Percentiles rank a stretch among this genome's conserved stretches.
These are phyloP conservation scores for Astragalus glycyphyllos DNA, from an alignment of 306 rosid species.

Conservation along the genomic window DNA sequence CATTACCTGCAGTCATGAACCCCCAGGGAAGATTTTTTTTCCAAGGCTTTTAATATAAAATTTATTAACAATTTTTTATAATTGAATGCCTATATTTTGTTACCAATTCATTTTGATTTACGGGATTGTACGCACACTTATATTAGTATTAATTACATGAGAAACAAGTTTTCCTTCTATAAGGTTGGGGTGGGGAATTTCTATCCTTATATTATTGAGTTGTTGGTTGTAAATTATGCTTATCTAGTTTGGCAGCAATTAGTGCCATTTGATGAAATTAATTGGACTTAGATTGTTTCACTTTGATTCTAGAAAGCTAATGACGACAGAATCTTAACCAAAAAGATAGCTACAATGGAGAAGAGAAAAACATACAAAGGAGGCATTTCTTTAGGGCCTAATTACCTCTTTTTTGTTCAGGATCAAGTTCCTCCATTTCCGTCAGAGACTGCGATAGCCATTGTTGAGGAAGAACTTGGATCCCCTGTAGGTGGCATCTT, in stretches of 20 bases:
- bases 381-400: slow-evolving; percentile 40
- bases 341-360: background rate
- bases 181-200: slow-evolving; percentile 5
- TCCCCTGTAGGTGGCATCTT: slow-evolving; percentile 67
- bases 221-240: slow-evolving; percentile 1
- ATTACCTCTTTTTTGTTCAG: slow-evolving; percentile 54
- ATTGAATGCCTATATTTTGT: slow-evolving; percentile 25
- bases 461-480: slow-evolving; percentile 94
- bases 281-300: background rate
- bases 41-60: background rate
- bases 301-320: slow-evolving; percentile 30
- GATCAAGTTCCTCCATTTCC: slow-evolving; percentile 99
- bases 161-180: slow-evolving; percentile 3
- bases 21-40: background rate
- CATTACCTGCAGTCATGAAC: background rate
- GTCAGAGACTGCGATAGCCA: slow-evolving; percentile 81
- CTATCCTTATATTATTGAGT: slow-evolving; percentile 25
- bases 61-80: background rate
- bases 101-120: slow-evolving; percentile 14
- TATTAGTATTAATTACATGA: slow-evolving; percentile 6
- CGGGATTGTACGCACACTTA: background rate
- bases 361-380: slow-evolving; percentile 28
- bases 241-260: background rate
- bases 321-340: background rate
- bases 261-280: slow-evolving; percentile 9